Evolutionary conservation across 2,329 filamentous ascomycete species (phyloP).

Genomic region (Sporothrix mexicana): DNA sequence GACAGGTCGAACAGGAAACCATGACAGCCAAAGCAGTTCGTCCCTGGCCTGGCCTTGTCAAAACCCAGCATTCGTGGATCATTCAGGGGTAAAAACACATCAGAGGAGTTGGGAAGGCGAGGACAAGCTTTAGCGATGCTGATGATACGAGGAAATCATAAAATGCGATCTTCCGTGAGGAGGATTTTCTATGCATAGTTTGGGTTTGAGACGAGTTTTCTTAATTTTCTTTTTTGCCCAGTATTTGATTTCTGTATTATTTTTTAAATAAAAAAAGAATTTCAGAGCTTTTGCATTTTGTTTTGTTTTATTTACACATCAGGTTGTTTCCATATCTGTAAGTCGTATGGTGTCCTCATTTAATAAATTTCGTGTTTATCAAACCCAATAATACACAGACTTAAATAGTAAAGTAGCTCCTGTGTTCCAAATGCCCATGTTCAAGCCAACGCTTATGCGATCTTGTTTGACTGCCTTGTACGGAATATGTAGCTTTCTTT

Average conservation of each 20-base stretch:
- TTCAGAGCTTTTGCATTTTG: too few species aligned
- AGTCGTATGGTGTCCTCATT: too few species aligned
- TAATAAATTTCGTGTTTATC: too few species aligned
- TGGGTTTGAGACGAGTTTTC: background rate
- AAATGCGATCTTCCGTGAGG: background rate
- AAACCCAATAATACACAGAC: too few species aligned
- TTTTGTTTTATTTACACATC: too few species aligned
- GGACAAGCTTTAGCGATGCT: background rate
- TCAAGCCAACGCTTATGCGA: too few species aligned
- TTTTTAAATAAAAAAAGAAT: too few species aligned
- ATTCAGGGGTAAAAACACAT: constrained; percentile 18
- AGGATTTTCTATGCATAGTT: background rate
- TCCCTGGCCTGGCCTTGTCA: background rate
- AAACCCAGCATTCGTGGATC: background rate
- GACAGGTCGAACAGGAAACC: background rate
- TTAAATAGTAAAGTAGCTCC: too few species aligned
- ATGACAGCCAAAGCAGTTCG: background rate
- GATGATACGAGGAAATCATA: background rate
- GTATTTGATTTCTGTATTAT: background rate
- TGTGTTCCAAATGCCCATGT: too few species aligned
- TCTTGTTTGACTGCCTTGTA: too few species aligned
- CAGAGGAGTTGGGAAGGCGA: background rate
- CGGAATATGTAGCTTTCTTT: too few species aligned
- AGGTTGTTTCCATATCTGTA: too few species aligned
- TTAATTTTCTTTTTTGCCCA: background rate